Conservation (phyloP, 2,329 filamentous ascomycete species). For the Verticillium klebahnii region DNA sequence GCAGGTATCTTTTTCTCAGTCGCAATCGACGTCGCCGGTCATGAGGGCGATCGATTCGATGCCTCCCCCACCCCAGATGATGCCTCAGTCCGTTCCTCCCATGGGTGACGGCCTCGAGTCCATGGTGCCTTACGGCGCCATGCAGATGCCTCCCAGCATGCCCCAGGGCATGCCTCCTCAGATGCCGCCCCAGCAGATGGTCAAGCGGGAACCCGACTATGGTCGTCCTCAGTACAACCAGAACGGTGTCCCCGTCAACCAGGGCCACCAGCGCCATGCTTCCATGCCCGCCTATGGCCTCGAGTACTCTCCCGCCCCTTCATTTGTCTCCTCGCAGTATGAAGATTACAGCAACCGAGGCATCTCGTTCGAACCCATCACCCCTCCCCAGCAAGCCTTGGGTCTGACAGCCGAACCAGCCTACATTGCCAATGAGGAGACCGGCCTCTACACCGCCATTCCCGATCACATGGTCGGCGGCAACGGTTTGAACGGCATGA, state of each 20-base stretch:
- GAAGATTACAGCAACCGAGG: conserved; percentile 97
- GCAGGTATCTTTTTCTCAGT: conserved; percentile 61
- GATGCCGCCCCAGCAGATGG: conserved; percentile 47
- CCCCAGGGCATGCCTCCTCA: conserved; percentile 33
- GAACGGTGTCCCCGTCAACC: conserved; percentile 78
- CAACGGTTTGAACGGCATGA: conserved; percentile 77
- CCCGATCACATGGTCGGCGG: conserved; percentile 79
- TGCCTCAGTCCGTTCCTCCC: conserved; percentile 53
- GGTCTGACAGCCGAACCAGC: conserved; percentile 82
- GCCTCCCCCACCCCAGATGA: conserved; percentile 85
- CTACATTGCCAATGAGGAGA: conserved; percentile 98
- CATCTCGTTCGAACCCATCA: conserved; percentile 94
- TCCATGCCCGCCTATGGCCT: conserved; percentile 96
- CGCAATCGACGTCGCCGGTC: conserved; percentile 81
- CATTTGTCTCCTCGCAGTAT: conserved; percentile 97
- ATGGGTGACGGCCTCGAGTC: conserved; percentile 63
- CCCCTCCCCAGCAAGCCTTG: conserved; percentile 85
- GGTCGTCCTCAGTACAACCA: conserved; percentile 83
- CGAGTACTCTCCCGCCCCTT: conserved; percentile 96
- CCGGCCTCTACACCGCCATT: conserved; percentile 90
- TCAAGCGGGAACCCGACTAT: conserved; percentile 89
- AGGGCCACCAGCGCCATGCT: conserved; percentile 85
- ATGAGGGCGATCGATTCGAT: conserved; percentile 90
- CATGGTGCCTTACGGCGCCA: conserved; percentile 65
- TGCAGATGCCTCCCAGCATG: conserved; percentile 65